A percentile compares a stretch with the other conserved stretches of the same genome.
These are phyloP conservation scores for Grifola frondosa DNA, from an alignment of 1,284 basidiomycete species.

Conservation along the genomic window DNA sequence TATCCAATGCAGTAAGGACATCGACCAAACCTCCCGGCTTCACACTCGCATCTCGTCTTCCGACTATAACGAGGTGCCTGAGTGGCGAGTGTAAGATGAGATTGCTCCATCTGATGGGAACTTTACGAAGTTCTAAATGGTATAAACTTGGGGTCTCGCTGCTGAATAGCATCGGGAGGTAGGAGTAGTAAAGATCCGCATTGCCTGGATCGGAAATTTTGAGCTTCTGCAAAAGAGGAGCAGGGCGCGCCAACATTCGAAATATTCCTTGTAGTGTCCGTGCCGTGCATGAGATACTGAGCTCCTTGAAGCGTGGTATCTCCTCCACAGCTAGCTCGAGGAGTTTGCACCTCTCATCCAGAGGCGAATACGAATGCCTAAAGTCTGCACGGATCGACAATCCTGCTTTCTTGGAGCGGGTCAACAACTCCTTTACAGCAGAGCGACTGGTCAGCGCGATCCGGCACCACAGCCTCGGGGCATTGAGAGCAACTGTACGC, in stretches of 20 bases:
- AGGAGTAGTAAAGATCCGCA: not conserved
- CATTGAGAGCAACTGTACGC: not conserved
- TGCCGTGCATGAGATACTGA: slow-evolving; percentile 2
- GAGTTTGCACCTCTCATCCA: slow-evolving; percentile 1
- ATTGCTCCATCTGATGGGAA: slow-evolving; percentile 6
- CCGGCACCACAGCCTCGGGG: slow-evolving; percentile 1
- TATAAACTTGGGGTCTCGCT: slow-evolving; percentile 4
- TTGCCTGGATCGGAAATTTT: not conserved
- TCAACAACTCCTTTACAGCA: not conserved
- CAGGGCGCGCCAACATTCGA: slow-evolving; percentile 3
- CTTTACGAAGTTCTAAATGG: slow-evolving; percentile 3
- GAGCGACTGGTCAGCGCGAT: slow-evolving; percentile 3
- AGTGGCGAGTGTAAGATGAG: slow-evolving; percentile 6
- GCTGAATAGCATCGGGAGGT: slow-evolving; percentile 1
- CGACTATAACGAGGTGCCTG: slow-evolving; percentile 7
- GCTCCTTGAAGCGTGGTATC: slow-evolving; percentile 2
- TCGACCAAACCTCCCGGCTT: slow-evolving; percentile 4
- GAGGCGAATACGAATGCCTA: not conserved
- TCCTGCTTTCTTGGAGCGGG: slow-evolving; percentile 12
- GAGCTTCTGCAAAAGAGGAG: slow-evolving; percentile 4
- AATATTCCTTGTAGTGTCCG: slow-evolving; percentile 2
- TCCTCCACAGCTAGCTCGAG: slow-evolving; percentile 8
- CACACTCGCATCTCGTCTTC: not conserved
- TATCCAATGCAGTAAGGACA: slow-evolving; percentile 8
- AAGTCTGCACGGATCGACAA: slow-evolving; percentile 2